Percentiles rank a stretch among this genome's conserved stretches.
phyloP scores from a whole-genome alignment of 192 early-diverging fungal species.

The Linnemannia elongata region DNA sequence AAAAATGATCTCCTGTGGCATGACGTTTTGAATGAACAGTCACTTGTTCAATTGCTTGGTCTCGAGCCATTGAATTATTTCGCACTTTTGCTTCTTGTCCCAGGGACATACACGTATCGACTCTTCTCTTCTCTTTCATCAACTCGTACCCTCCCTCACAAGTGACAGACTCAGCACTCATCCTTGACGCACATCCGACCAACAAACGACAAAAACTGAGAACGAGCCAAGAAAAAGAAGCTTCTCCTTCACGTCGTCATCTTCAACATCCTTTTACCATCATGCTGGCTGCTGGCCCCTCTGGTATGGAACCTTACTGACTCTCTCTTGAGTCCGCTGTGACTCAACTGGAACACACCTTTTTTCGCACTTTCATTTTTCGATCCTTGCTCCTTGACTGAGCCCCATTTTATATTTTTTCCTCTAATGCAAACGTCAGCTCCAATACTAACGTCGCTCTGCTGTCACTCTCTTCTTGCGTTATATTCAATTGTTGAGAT shows the following conservation, averaged over 20 bases:
- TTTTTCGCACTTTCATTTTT: not conserved
- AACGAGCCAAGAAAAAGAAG: not conserved
- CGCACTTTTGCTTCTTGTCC: not conserved
- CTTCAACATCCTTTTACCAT: not conserved
- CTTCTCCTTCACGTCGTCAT: not conserved
- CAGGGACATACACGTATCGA: not conserved
- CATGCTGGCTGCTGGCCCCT: conserved; percentile 50
- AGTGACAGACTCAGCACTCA: not conserved
- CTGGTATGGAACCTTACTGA: conserved; percentile 31
- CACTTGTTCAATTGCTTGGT: not conserved
- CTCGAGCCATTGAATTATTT: not conserved
- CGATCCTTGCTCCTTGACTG: not conserved
- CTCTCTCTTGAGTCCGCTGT: conserved; percentile 13
- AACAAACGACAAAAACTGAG: not conserved
- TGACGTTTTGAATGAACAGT: conserved; percentile 33
- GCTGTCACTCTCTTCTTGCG: not conserved
- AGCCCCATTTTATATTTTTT: not conserved
- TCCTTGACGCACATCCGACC: not conserved
- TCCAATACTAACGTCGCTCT: not conserved
- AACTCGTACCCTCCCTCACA: not conserved
- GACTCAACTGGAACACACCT: conserved; percentile 2
- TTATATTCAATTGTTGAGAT: not conserved
- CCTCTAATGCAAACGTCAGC: not conserved
- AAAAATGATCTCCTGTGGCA: not conserved
- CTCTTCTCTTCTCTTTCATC: not conserved